Evolutionary conservation across 1,284 basidiomycete genomes (phyloP), one percentile per base, ranked within the genome.

Genomic region (Sanguinoderma infundibulare): DNA sequence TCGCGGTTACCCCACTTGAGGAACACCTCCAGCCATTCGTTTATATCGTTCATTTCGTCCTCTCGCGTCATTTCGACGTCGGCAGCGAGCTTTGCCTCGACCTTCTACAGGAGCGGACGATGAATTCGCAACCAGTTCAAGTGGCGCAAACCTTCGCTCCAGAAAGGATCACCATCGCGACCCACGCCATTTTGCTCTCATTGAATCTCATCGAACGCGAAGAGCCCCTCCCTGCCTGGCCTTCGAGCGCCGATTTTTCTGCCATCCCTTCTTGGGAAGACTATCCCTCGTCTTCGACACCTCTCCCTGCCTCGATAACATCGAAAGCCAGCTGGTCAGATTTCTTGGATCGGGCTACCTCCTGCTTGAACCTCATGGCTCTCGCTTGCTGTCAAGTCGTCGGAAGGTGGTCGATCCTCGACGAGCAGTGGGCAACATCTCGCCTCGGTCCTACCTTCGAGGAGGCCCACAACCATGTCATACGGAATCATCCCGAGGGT

Each of bases 31-130:
- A 94, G 52, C 85, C 89, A 0, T 89, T 96, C 72, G 85, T 90
- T 54, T 90, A 87, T 69, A 87, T 96, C 59, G 77, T 92, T 8
- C 94, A 98, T 74, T 95, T 92, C 70, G 82, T 94, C 58, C 86
- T 96, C 50, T 89, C 89, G 6, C 90, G 94, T 22, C 89, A 98
- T 73, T 87, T 93, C 58, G 96, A 98, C 39, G 93, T 90, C 67
- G 96, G 95, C 1, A 81, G 85, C 67, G 94, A 97, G 54, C 78
- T 96, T 30, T 89, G 93, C 64, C 72, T 96, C 62, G 91, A 92
- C 9, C 83, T 95, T 36, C 79, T 96, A 56, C 89, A 92, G 69
- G 91, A 94, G 69, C 78, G 84, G 1, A 72, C 78, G 20, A 78
- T 85, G 60, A 76, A 76, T 17, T 70, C 76, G 4, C 80, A 78